Evolutionary conservation across 257 asterid species (phyloP), one percentile per base, ranked within the genome.

Genomic region (Nicotiana otophora): DNA sequence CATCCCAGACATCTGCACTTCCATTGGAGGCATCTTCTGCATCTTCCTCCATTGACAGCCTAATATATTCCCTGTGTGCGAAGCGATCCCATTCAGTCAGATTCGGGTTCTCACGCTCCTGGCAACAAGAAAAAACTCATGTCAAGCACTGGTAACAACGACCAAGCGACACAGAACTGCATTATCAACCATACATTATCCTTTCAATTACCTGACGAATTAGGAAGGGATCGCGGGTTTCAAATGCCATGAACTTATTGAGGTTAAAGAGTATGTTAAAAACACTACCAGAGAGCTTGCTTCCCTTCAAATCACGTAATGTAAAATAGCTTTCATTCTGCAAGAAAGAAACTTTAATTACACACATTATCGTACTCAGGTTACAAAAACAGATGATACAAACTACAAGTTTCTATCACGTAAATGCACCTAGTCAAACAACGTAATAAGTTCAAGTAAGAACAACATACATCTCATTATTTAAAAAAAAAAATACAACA

Each of bases 1-100:
- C 97, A 88, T 96, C 99, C 99, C 99, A 96, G 77, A 93, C 98
- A 91, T 96, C 99, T 62, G 98, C 98, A 92, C 99, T 96, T 84
- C 99, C 99, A 84, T 94, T 94, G 53, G 99, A 96, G 83, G 98
- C 99, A 86, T 96, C 98, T 83, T 96, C 99, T 61, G 98, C 97
- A 87, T 96, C 99, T 90, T 96, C 99, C 91, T 96, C 99, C 99
- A 96, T 96, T 10, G 99, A 96, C 51, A 96, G 98, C 92, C 99
- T 91, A 82, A 96, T 94, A 88, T 96, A 96, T 88, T 96, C 99
- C 87, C 99, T 89, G 86, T 94, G 99, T 1, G 99, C 98, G 84
- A 96, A 96, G 81, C 97, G 98, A 86, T 96, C 99, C 99, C 99
- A 96, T 87, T 96, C 99, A 9, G 98, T 94, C 92, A 96, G 87